phyloP scores from a whole-genome alignment of 2,329 filamentous ascomycete genomes.

The Colletotrichum abscissum region DNA sequence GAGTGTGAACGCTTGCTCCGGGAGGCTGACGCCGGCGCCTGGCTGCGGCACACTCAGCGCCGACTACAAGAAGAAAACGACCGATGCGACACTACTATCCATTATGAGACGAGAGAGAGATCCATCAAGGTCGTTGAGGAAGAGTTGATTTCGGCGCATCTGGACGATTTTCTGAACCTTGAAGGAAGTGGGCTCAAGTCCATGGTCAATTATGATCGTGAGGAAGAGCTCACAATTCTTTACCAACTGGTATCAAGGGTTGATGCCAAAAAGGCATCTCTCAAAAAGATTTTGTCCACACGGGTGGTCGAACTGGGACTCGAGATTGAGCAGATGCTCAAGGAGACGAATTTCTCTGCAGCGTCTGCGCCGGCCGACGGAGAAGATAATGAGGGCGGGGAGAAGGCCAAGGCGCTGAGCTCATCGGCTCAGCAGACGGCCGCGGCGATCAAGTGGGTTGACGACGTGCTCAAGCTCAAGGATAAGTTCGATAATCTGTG shows the following conservation, averaged over 20 bases:
- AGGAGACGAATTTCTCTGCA: conserved; percentile 65
- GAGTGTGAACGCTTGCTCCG: conserved; percentile 82
- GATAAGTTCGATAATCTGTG: conserved; percentile 89
- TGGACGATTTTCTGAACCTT: conserved; percentile 84
- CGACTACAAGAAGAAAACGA: conserved; percentile 84
- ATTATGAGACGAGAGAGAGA: conserved; percentile 76
- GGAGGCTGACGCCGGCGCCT: conserved; percentile 83
- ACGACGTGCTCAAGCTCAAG: conserved; percentile 87
- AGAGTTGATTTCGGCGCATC: conserved; percentile 80
- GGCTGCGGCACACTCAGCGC: conserved; percentile 80
- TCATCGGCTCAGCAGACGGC: conserved; percentile 80
- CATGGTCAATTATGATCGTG: conserved; percentile 92
- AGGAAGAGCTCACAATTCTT: conserved; percentile 82
- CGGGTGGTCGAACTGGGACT: conserved; percentile 83
- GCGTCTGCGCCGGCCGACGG: conserved; percentile 50
- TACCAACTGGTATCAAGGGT: conserved; percentile 84
- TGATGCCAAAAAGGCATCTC: conserved; percentile 76
- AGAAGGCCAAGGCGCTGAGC: conserved; percentile 53
- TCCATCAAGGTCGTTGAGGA: conserved; percentile 83
- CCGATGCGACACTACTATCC: conserved; percentile 85
- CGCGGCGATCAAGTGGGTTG: conserved; percentile 94
- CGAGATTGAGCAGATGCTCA: conserved; percentile 80
- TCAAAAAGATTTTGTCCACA: conserved; percentile 77
- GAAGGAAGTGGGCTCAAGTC: conserved; percentile 85
- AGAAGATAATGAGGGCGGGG: conserved; percentile 62